phyloP scores from a whole-genome alignment of 495 filamentous ascomycete species.

The Aspergillus saccharolyticus region DNA sequence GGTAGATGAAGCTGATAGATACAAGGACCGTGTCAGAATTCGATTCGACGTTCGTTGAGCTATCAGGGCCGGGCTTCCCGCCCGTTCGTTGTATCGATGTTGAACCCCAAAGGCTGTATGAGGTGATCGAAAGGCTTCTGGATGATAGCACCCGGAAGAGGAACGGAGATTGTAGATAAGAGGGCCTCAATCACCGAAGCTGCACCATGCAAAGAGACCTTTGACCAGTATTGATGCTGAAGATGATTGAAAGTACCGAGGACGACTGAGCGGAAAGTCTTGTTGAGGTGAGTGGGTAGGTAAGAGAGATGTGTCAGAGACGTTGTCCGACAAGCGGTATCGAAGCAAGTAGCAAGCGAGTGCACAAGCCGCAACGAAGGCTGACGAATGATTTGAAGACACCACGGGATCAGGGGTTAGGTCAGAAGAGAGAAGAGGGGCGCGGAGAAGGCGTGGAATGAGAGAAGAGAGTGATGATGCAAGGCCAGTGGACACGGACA shows the following conservation, averaged over 20 bases:
- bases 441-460: background rate
- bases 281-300: background rate
- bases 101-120: background rate
- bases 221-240: background rate
- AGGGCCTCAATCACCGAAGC: background rate
- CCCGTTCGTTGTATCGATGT: conserved; percentile 23
- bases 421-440: conserved; percentile 6
- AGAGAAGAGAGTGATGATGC: background rate
- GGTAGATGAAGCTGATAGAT: background rate
- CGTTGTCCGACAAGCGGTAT: background rate
- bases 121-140: background rate
- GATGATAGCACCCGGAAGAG: conserved; percentile 1
- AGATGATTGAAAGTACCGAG: background rate
- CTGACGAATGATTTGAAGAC: background rate
- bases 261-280: background rate
- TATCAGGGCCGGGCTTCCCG: conserved; percentile 27
- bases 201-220: background rate
- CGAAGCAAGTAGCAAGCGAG: background rate
- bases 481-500: background rate
- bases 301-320: background rate
- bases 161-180: background rate
- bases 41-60: background rate
- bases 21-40: background rate
- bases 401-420: background rate
- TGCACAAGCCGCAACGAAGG: conserved; percentile 4